Conservation (phyloP, 2,329 filamentous ascomycete species). For the Ceratocystis albifundus region DNA sequence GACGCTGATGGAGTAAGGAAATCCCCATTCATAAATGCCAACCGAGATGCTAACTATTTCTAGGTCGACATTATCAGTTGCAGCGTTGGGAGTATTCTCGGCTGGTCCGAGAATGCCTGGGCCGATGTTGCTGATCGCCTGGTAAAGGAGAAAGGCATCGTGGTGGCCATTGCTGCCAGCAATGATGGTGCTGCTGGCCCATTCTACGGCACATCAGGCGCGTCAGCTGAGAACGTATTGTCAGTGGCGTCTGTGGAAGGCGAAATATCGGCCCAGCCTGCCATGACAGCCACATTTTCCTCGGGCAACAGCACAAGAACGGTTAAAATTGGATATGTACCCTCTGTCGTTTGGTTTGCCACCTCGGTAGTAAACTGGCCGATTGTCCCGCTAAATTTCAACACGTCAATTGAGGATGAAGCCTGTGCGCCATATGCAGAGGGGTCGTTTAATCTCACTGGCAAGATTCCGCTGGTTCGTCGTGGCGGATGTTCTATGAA, state of each 20-base stretch:
- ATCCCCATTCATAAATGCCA: not conserved
- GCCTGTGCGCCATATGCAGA: conserved; percentile 27
- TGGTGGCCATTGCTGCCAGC: conserved; percentile 41
- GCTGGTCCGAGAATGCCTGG: conserved; percentile 35
- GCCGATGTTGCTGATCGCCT: conserved; percentile 34
- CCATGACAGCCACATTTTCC: conserved; percentile 12
- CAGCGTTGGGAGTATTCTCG: conserved; percentile 33
- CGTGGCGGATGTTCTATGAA: conserved; percentile 30
- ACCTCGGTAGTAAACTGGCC: conserved; percentile 26
- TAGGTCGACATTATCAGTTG: conserved; percentile 35
- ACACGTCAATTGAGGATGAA: conserved; percentile 27
- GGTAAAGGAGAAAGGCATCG: conserved; percentile 36
- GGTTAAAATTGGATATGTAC: conserved; percentile 18
- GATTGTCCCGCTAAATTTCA: conserved; percentile 34
- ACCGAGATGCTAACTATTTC: not conserved
- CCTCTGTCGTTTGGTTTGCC: conserved; percentile 14
- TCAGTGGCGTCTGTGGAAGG: conserved; percentile 34
- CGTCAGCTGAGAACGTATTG: conserved; percentile 35
- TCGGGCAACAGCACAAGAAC: conserved; percentile 1
- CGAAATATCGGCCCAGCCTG: conserved; percentile 17
- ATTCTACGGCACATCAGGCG: conserved; percentile 36
- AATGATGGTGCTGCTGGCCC: conserved; percentile 40
- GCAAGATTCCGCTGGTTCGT: conserved; percentile 27
- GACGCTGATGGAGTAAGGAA: conserved; percentile 29
- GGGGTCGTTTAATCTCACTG: conserved; percentile 25